Evolutionary conservation across 1,284 basidiomycete genomes (phyloP).

Genomic region (Leccinum holopus): DNA sequence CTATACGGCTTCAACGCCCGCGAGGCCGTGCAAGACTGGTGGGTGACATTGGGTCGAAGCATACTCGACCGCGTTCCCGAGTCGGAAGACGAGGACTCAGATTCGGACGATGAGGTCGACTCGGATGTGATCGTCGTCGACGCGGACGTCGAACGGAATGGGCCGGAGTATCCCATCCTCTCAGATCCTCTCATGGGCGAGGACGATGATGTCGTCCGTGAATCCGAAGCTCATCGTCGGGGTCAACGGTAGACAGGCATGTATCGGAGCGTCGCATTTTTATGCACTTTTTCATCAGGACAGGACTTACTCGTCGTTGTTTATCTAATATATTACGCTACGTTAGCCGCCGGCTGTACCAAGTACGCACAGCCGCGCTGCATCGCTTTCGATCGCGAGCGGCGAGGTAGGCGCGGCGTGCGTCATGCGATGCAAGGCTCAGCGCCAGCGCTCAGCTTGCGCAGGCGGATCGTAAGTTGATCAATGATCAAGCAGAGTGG

Average conservation of each 20-base stretch:
- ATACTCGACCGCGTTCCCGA: slow-evolving; percentile 17
- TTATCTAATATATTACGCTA: no score
- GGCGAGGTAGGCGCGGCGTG: no score
- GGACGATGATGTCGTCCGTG: slow-evolving; percentile 9
- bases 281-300: background rate
- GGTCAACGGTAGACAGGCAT: background rate
- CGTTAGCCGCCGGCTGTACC: no score
- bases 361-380: no score
- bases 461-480: no score
- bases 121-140: slow-evolving; percentile 12
- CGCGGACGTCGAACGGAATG: slow-evolving; percentile 14
- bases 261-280: background rate
- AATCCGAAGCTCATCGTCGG: slow-evolving; percentile 10
- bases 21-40: slow-evolving; percentile 50
- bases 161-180: slow-evolving; percentile 4
- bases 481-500: no score
- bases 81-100: background rate
- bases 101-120: background rate
- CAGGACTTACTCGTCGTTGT: background rate
- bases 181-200: slow-evolving; percentile 19
- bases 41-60: slow-evolving; percentile 44
- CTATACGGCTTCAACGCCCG: slow-evolving; percentile 40
- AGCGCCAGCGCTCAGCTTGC: no score
- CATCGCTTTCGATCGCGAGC: no score
- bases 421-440: no score